Conservation (phyloP, 1,284 basidiomycete genomes). For the Tilletia setariae region DNA sequence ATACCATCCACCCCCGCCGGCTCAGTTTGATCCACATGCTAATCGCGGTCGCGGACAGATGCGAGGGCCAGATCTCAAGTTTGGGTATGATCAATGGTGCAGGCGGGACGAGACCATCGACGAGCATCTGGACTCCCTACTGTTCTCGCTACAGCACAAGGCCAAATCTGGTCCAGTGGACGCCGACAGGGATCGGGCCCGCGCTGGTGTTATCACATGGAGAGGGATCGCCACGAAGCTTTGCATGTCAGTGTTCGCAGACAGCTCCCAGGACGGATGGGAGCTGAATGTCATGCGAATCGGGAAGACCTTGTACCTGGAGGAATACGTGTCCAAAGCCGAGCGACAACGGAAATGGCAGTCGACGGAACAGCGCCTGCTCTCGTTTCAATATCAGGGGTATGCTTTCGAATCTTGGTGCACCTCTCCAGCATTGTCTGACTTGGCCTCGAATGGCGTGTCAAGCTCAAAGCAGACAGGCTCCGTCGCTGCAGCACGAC, state of each 20-base stretch:
- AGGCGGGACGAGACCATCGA: constrained; percentile 64
- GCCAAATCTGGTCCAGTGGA: constrained; percentile 23
- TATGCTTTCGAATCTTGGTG: constrained; percentile 86
- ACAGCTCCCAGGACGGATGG: constrained; percentile 63
- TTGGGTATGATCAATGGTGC: constrained; percentile 63
- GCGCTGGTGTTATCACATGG: constrained; percentile 69
- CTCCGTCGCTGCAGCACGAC: not conserved
- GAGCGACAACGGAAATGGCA: constrained; percentile 24
- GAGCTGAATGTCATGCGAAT: constrained; percentile 67
- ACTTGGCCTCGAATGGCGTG: not conserved
- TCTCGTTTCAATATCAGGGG: constrained; percentile 32
- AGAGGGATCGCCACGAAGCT: constrained; percentile 84
- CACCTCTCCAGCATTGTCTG: constrained; percentile 55
- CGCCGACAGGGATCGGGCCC: constrained; percentile 30
- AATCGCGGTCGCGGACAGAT: constrained; percentile 13
- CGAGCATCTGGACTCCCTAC: constrained; percentile 36
- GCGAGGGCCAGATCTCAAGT: constrained; percentile 48
- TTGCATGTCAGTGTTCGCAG: constrained; percentile 37
- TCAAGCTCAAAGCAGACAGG: not conserved
- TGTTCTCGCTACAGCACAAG: constrained; percentile 26
- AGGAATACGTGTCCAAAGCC: constrained; percentile 68
- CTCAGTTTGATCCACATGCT: constrained; percentile 21
- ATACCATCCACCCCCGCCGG: constrained; percentile 35
- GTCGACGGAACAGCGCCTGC: constrained; percentile 10
- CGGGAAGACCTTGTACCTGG: constrained; percentile 71